Percentiles rank a stretch among this genome's conserved stretches.
Conservation (phyloP, 352 stramenopile genomes). For the Globisporangium mamillatum region DNA sequence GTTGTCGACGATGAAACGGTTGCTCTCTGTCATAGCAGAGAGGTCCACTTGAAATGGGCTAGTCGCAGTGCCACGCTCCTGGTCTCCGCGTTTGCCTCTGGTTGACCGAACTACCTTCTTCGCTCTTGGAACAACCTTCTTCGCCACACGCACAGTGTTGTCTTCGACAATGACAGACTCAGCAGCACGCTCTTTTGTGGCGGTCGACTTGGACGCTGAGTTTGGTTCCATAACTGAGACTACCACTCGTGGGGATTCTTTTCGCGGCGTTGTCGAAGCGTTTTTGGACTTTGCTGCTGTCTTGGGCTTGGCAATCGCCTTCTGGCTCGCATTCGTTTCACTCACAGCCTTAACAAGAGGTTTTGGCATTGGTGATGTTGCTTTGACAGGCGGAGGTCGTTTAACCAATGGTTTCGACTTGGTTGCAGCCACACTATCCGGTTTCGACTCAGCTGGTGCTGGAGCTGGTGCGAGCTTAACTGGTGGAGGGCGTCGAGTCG, state of each 20-base stretch:
- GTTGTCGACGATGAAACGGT: background rate
- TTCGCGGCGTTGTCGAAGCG: background rate
- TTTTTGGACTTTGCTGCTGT: background rate
- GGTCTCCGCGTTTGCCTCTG: background rate
- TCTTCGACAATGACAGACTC: background rate
- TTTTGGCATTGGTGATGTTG: background rate
- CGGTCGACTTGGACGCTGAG: background rate
- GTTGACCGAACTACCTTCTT: slow-evolving; percentile 3
- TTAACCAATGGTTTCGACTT: background rate
- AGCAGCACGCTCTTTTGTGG: background rate
- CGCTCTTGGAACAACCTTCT: background rate
- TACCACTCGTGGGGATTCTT: background rate
- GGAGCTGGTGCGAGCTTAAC: background rate
- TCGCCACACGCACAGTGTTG: background rate
- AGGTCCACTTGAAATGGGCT: background rate
- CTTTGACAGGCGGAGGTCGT: background rate
- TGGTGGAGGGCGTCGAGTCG: background rate
- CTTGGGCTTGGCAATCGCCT: background rate
- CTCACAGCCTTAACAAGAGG: background rate
- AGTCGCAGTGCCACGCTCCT: background rate
- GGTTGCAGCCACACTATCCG: background rate
- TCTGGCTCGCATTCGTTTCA: background rate
- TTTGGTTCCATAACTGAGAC: background rate
- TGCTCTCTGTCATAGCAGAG: background rate
- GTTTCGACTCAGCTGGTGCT: background rate